A percentile compares a stretch with the other conserved stretches of the same genome.
Conservation (phyloP, 1,139 yeast species). For the Pichia sp. region DNA sequence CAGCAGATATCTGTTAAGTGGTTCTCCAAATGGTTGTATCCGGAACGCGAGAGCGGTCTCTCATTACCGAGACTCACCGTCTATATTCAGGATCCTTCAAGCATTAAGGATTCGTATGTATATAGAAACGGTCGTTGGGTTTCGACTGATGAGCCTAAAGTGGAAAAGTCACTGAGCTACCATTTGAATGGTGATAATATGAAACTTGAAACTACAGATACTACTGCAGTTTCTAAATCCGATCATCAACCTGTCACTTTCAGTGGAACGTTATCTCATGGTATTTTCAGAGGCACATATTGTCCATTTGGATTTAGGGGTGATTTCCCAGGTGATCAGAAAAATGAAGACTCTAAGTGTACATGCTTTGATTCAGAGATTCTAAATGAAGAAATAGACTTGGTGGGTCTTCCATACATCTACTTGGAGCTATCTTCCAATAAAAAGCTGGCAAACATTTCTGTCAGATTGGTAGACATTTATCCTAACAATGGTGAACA, state of each 20-base stretch:
- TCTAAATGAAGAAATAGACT: constrained; percentile 20
- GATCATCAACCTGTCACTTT: constrained; percentile 15
- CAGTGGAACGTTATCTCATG: constrained; percentile 32
- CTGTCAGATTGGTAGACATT: constrained; percentile 32
- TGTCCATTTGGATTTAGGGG: constrained; percentile 39
- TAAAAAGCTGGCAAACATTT: constrained; percentile 30
- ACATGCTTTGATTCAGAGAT: constrained; percentile 28
- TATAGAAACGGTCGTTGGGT: constrained; percentile 34
- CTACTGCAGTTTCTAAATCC: neutral
- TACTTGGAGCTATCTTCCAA: constrained; percentile 29
- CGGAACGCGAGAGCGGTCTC: constrained; percentile 20
- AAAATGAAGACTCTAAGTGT: constrained; percentile 33
- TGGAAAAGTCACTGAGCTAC: constrained; percentile 9
- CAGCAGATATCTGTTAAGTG: constrained; percentile 33
- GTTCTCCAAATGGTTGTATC: constrained; percentile 32
- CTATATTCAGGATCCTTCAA: constrained; percentile 33
- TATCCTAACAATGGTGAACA: constrained; percentile 29
- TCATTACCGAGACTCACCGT: constrained; percentile 31
- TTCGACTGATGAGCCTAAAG: constrained; percentile 18
- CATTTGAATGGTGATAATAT: constrained; percentile 9
- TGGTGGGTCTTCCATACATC: constrained; percentile 33
- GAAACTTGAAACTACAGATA: constrained; percentile 6
- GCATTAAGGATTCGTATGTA: constrained; percentile 29
- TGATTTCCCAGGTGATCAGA: constrained; percentile 38
- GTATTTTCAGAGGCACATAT: constrained; percentile 35